Evolutionary conservation across 2,329 filamentous ascomycete genomes (phyloP), one percentile per base, ranked within the genome.

Genomic region (Aspergillus carbonarius): DNA sequence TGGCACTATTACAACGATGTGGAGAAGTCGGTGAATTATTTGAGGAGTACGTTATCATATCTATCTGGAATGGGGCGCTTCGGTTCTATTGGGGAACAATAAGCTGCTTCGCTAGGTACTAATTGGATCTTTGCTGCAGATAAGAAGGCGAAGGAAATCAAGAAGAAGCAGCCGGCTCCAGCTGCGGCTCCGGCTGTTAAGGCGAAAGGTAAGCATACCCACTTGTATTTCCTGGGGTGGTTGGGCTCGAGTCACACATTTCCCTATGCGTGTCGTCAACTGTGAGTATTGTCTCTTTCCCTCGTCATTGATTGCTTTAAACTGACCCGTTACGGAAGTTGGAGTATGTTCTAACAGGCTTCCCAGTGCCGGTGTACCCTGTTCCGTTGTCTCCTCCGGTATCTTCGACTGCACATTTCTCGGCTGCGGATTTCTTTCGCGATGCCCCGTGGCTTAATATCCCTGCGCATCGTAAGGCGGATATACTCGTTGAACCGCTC

Each of bases 1-100:
- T 98, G 92, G 92, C 87, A 99, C 76, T 97, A 97, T 75, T 98
- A 93, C 74, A 98, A 93, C 72, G 93, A 99, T 68, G 82, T 96
- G 30, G 89, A 87, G 58, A 96, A 96, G 75, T 87, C 91, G 1
- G 88, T 96, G 37, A 82, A 84, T 57, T 97, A 96, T 70, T 76
- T 99, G 58, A 84, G 87, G 62, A 89, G 87, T 82, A 87, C 66
- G 74, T 58, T 54, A 34, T 20, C 25, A 39, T 15, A 54, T 46
- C 2, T 40, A 2, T 18, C 50, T 15, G 44, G 39, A 50, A 30
- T 15, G 35, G 23, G 10, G 6, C 7, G 34, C 5, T n/a, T 8
- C 13, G 7, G 12, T 40, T 2, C 4, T 7, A 3, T 23, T 18
- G 9, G 6, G 17, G 12, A 9, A 18, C 13, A 12, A 13, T 20